Evolutionary conservation across 2,329 filamentous ascomycete genomes (phyloP), one percentile per base, ranked within the genome.

Genomic region (Cladophialophora psammophila): DNA sequence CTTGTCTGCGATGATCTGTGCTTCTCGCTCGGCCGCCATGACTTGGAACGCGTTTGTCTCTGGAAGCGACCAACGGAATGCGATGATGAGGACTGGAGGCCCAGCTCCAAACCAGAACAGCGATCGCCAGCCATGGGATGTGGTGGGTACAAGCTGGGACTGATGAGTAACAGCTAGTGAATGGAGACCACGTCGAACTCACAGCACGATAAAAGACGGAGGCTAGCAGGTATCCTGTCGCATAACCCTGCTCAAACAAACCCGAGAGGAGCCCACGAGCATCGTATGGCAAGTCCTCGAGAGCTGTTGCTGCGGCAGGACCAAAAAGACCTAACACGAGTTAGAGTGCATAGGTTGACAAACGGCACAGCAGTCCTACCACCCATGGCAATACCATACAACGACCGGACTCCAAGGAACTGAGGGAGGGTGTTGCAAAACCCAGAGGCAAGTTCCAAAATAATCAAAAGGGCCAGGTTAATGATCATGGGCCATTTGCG

Each of bases 61-160:
- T 5, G 91, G 90, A 1, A 96, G 84, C 76, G 85, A 87, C 36
- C 93, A 81, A 34, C 93, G 90, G 82, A 91, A 92, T 64, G 88
- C 75, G 75, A 96, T 96, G 78, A 96, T 90, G 31, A 96, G 78
- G 1, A 93, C 84, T 0, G 93, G 93, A 0, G 91, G 91, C 36
- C 88, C 86, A 7, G 93, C 91, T 10, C 89, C 92, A 77, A 96
- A 96, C 93, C 93, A 96, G 82, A 89, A 96, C 0, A 96, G 82
- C 0, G 92, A 91, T 7, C 93, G 85, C 93, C 93, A 96, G 59
- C 85, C 88, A 75, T 96, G 89, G 1, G 87, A 77, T 0, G 92
- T 94, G 0, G 92, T 94, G 76, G 90, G 81, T 59, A 82, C 81
- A 2, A 83, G 70, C 61, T 64, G 42, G 9, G 34, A 15, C 5